Base-by-base conservation (phyloP, 2,329 filamentous ascomycete genomes). In the Ceratocystis albifundus region DNA sequence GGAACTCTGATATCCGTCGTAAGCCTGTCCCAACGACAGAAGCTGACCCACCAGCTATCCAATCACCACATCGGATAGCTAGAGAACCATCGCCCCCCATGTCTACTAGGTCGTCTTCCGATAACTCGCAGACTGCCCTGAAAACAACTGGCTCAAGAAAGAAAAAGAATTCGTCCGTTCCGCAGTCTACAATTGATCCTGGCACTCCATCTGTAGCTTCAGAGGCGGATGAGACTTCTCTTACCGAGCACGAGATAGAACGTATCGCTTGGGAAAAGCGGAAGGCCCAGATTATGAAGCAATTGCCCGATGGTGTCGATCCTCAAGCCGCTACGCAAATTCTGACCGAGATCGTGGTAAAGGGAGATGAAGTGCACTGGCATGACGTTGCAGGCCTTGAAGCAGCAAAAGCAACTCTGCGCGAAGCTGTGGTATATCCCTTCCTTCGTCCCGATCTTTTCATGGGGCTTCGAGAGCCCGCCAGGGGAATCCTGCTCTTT, bases 401-500 rank as follows among this genome's bases (percentile, higher is more conserved):
- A 62, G 82, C 88, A 65, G 94, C 94, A 44, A 99, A 99, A 74
- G 89, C 86, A 66, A 92, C 94, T 0, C 78, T 99, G 62, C 93
- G 96, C 72, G 94, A 99, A 76, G 91, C 91, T 0, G 94, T 99
- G 1, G 93, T 99, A 1, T 99, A 99, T 72, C 94, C 94, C 0
- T 97, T 99, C 74, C 78, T 99, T 10, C 88, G 94, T 1, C 94
- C 94, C 1, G 94, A 99, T 75, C 78, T 99, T 1, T 99, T 99
- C 77, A 94, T 93, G 83, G 94, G 94, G 0, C 80, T 99, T 10
- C 88, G 94, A 48, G 94, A 99, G 73, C 94, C 94, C 22, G 93
- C 94, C 15, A 82, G 91, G 67, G 94, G 94, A 4, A 97, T 99
- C 90, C 80, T 99, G 1, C 80, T 99, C 0, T 99, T 99, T 73